A percentile compares a stretch with the other conserved stretches of the same genome.
Conservation (phyloP, 148 eudicot species). For the Vaccinium darrowii region DNA sequence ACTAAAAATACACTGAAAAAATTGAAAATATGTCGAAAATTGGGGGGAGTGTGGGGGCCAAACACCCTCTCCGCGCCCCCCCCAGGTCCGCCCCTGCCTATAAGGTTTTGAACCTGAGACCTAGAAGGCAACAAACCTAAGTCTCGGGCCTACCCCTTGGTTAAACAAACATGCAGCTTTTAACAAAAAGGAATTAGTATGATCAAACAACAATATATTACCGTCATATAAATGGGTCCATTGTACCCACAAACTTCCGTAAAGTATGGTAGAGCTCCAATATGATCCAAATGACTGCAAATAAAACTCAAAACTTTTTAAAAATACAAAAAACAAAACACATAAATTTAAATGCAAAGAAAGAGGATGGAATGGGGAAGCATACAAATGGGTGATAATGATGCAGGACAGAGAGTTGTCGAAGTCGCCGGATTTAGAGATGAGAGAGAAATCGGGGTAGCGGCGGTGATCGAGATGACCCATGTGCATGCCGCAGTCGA, state of each 20-base stretch:
- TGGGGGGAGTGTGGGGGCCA: too few relatives aligned
- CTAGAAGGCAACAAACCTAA: too few relatives aligned
- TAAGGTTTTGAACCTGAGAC: too few relatives aligned
- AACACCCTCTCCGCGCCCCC: too few relatives aligned
- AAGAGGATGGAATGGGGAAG: background rate
- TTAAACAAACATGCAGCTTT: background rate
- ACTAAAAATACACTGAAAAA: too few relatives aligned
- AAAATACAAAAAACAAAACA: background rate
- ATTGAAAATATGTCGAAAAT: too few relatives aligned
- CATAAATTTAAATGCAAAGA: background rate
- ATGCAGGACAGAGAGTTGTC: slow-evolving; percentile 56
- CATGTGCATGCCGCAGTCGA: slow-evolving; percentile 99
- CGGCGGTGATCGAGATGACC: slow-evolving; percentile 64
- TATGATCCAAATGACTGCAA: slow-evolving; percentile 84
- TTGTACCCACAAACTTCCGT: slow-evolving; percentile 91
- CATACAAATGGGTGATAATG: slow-evolving; percentile 78
- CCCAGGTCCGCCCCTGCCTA: too few relatives aligned
- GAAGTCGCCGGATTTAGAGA: slow-evolving; percentile 58
- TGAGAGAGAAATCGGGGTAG: slow-evolving; percentile 83
- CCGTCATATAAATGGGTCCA: slow-evolving; percentile 98
- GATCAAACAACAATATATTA: slow-evolving; percentile 21
- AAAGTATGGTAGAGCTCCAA: slow-evolving; percentile 92
- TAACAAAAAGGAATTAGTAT: too few relatives aligned
- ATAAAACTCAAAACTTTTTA: background rate
- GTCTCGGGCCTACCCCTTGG: too few relatives aligned